phyloP scores from a whole-genome alignment of 352 stramenopile genomes.

The Thalassiosira ordinaria region DNA sequence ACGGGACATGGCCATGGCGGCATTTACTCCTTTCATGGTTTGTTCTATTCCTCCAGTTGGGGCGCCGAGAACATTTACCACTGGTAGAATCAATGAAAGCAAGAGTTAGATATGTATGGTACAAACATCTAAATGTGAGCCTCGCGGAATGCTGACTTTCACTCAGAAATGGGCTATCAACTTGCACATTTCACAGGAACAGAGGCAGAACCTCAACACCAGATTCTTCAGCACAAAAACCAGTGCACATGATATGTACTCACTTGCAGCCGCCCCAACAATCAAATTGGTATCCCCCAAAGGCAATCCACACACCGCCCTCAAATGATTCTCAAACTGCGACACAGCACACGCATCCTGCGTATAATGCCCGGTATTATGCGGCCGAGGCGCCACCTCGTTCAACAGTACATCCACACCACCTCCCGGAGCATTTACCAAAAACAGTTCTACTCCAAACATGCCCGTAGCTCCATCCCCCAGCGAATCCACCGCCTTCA shows the following conservation, averaged over 20 bases:
- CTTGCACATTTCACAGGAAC: no score
- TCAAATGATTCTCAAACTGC: slow-evolving; percentile 99
- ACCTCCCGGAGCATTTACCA: slow-evolving; percentile 84
- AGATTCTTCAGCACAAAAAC: no score
- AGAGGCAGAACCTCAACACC: no score
- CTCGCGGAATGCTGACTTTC: no score
- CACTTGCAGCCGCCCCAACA: slow-evolving; percentile 88
- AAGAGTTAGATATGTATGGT: neutral
- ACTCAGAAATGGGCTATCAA: no score
- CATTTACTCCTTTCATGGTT: slow-evolving; percentile 78
- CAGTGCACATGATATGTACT: no score
- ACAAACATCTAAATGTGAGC: no score
- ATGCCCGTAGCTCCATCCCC: slow-evolving; percentile 84
- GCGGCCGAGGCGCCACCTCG: slow-evolving; percentile 95
- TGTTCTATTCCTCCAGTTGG: slow-evolving; percentile 77
- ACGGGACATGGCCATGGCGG: slow-evolving; percentile 78
- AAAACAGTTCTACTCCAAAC: slow-evolving; percentile 98
- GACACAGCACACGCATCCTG: slow-evolving; percentile 96
- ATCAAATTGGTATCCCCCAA: slow-evolving; percentile 92
- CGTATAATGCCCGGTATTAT: slow-evolving; percentile 99
- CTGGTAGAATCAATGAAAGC: slow-evolving; percentile 50
- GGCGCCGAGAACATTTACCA: slow-evolving; percentile 87
- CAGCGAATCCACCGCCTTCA: slow-evolving; percentile 68
- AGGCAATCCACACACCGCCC: slow-evolving; percentile 92
- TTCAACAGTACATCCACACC: slow-evolving; percentile 91